A percentile compares a stretch with the other conserved stretches of the same genome.
Evolutionary conservation across 2,329 filamentous ascomycete species (phyloP).

Genomic region (Sordariomycetes sp.): DNA sequence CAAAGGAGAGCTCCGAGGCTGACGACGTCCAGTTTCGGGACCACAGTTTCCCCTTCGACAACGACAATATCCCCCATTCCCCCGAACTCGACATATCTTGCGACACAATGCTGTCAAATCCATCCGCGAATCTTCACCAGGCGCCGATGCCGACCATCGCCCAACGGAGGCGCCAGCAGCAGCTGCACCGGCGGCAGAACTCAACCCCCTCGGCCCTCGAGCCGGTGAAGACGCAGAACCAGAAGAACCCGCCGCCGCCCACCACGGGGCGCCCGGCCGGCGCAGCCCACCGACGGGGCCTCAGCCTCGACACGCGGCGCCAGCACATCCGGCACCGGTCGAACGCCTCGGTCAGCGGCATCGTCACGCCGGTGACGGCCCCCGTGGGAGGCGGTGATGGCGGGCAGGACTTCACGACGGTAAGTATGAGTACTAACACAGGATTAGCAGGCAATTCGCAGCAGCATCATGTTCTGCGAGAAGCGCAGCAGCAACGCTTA

Average conservation of each 20-base stretch:
- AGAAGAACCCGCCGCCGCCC: conserved; percentile 45
- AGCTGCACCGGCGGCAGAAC: conserved; percentile 69
- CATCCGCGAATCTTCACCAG: conserved; percentile 33
- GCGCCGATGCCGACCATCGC: conserved; percentile 1
- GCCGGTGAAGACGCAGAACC: conserved; percentile 49
- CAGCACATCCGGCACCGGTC: conserved; percentile 33
- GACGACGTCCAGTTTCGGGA: conserved; percentile 26
- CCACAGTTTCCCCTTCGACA: conserved; percentile 39
- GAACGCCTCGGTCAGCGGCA: conserved; percentile 14
- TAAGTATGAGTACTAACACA: conserved; percentile 45
- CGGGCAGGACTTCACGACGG: conserved; percentile 16
- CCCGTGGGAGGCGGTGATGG: not conserved
- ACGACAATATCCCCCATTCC: conserved; percentile 21
- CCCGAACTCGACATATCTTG: conserved; percentile 56
- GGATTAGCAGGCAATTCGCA: conserved; percentile 40
- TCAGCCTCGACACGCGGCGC: conserved; percentile 69
- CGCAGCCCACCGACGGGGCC: conserved; percentile 62
- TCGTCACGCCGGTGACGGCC: conserved; percentile 15
- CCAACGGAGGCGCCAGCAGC: conserved; percentile 10
- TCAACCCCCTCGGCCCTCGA: conserved; percentile 71
- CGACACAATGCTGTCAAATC: conserved; percentile 69
- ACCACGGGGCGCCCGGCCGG: conserved; percentile 24
- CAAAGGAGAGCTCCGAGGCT: not conserved
- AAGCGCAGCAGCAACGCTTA: conserved; percentile 79
- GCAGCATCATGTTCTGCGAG: conserved; percentile 72